phyloP scores from a whole-genome alignment of 2,329 filamentous ascomycete genomes.

The Cytospora paraplurivora region DNA sequence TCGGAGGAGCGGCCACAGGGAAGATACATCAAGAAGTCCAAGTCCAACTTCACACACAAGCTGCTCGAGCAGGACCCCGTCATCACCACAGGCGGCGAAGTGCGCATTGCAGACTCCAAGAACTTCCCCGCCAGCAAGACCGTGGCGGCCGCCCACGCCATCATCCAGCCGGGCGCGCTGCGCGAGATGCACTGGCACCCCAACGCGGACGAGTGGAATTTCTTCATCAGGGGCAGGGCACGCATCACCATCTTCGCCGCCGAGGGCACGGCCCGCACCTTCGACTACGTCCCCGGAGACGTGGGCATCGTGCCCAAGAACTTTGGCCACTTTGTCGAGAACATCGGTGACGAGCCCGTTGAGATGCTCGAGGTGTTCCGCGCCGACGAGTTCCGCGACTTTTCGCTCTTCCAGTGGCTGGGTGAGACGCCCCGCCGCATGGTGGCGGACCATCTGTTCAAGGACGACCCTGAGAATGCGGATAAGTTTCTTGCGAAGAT shows the following conservation, averaged over 20 bases:
- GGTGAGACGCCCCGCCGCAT: conserved; percentile 69
- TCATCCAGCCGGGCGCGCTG: conserved; percentile 70
- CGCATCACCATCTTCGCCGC: conserved; percentile 75
- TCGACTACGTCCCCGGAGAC: conserved; percentile 75
- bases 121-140: conserved; percentile 76
- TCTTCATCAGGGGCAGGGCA: conserved; percentile 72
- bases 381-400: conserved; percentile 70
- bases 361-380: conserved; percentile 78
- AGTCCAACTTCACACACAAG: conserved; percentile 69
- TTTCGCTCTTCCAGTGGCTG: conserved; percentile 75
- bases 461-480: conserved; percentile 60
- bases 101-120: conserved; percentile 74
- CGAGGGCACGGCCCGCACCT: conserved; percentile 69
- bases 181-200: conserved; percentile 86
- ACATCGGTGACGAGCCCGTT: conserved; percentile 73
- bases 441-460: conserved; percentile 68
- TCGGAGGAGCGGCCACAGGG: conserved; percentile 64
- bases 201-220: conserved; percentile 78
- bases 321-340: conserved; percentile 82
- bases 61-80: conserved; percentile 71
- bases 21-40: conserved; percentile 65
- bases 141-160: conserved; percentile 71
- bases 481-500: conserved; percentile 65
- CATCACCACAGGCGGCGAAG: conserved; percentile 67
- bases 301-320: conserved; percentile 76